Evolutionary conservation across 192 early-diverging fungal genomes (phyloP), one percentile per base, ranked within the genome.

Genomic region (Bifiguratus adelaidae): DNA sequence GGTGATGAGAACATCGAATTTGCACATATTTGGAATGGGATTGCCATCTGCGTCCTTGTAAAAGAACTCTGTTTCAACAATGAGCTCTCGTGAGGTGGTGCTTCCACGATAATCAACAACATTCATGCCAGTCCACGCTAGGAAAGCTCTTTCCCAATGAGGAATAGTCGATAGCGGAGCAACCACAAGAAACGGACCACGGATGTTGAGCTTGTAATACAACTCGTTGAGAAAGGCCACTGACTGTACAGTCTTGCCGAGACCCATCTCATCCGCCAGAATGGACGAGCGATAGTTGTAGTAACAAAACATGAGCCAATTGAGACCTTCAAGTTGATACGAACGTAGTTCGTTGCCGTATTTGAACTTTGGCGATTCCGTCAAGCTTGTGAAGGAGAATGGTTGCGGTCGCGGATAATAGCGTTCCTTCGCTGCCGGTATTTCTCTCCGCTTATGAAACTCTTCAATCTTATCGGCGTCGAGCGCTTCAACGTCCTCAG

Each of bases 211-310:
- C 15, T 65, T 65, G 21, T 56, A 47, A 40, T 82, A 83, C 7
- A 89, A 72, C 38, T 84, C 71, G 37, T 82, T 67, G 21, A 91
- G 55, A 43, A 91, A 82, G 2, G 80, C 77, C 18, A 82, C 85
- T 1, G 85, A 85, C 56, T 91, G 88, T 3, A 77, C 77, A 3
- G 84, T 86, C 56, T 86, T 84, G 28, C 81, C 81, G n/a, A 93
- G 69, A 19, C 89, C 82, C 88, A 82, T 79, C 67, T 96, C 92
- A 55, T 96, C 92, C 0, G 92, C 95, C 48, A 96, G 63, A 48
- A 98, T 96, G 12, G 92, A 70, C 15, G 79, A 85, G 41, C 85
- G 76, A 22, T 65, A 53, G 44, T 77, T 78, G 60, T 77, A 80
- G 73, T 84, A 89, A 48, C 85, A 89, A 50, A 80, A 84, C 41